phyloP scores from a whole-genome alignment of 371 early-diverging fungal genomes.

The Funneliformis caledonium region DNA sequence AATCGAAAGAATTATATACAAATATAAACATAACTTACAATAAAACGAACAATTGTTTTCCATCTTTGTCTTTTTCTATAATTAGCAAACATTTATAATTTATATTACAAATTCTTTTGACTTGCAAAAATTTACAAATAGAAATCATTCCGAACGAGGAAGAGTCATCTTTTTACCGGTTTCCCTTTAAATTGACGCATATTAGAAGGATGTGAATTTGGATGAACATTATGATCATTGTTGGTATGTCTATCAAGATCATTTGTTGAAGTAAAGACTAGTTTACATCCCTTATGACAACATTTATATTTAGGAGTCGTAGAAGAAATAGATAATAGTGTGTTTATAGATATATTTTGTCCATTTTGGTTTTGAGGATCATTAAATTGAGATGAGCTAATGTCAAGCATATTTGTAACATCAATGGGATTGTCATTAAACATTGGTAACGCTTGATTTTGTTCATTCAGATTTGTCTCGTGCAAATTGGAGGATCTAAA shows the following conservation, averaged over 20 bases:
- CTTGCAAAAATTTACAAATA: too few species aligned
- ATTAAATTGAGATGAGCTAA: not conserved
- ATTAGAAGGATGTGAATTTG: not conserved
- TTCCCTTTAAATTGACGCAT: too few species aligned
- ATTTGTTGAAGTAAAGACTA: not conserved
- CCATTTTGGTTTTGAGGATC: not conserved
- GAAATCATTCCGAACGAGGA: not conserved
- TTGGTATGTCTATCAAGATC: not conserved
- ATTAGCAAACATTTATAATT: not conserved
- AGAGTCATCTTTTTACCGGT: not conserved
- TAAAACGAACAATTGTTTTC: not conserved
- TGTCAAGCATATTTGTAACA: not conserved
- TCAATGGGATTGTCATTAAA: not conserved
- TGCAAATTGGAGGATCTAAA: not conserved
- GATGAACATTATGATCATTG: not conserved
- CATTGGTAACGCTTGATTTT: not conserved
- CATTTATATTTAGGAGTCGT: not conserved
- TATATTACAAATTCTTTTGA: not conserved
- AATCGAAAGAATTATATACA: not conserved
- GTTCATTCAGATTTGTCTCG: not conserved
- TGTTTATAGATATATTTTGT: not conserved
- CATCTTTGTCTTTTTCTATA: not conserved
- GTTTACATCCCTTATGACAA: not conserved
- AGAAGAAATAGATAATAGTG: not conserved
- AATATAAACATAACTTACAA: too few species aligned